phyloP scores from a whole-genome alignment of 2,329 filamentous ascomycete genomes.

The Stagonosporopsis tanaceti region DNA sequence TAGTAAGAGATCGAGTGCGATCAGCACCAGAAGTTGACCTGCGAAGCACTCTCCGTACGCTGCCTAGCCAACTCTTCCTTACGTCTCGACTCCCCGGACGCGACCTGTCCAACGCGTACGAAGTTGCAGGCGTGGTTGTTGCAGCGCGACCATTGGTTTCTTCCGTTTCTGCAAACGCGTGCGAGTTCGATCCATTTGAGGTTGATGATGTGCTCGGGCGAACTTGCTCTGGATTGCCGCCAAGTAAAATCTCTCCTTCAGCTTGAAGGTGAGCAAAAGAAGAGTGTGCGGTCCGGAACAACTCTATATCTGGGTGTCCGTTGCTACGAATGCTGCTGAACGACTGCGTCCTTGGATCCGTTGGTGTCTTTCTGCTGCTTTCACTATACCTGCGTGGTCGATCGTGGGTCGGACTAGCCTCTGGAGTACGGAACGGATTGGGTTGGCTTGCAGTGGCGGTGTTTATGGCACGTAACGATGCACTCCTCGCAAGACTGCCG shows the following conservation, averaged over 20 bases:
- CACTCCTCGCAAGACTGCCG: slow-evolving; percentile 53
- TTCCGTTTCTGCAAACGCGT: slow-evolving; percentile 35
- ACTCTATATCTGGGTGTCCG: slow-evolving; percentile 55
- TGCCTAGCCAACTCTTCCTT: slow-evolving; percentile 50
- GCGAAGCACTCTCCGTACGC: slow-evolving; percentile 46
- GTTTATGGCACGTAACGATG: slow-evolving; percentile 55
- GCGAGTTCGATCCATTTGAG: slow-evolving; percentile 35
- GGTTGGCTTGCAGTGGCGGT: slow-evolving; percentile 38
- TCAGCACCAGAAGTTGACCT: slow-evolving; percentile 39
- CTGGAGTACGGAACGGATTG: slow-evolving; percentile 46
- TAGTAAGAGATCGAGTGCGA: slow-evolving; percentile 39
- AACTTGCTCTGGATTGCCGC: slow-evolving; percentile 48
- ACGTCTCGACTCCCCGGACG: slow-evolving; percentile 31
- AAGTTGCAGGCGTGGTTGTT: slow-evolving; percentile 40
- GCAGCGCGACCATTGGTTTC: slow-evolving; percentile 32
- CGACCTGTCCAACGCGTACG: slow-evolving; percentile 29
- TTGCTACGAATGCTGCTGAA: slow-evolving; percentile 50
- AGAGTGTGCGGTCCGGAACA: slow-evolving; percentile 60
- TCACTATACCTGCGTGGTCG: slow-evolving; percentile 25
- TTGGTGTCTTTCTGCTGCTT: slow-evolving; percentile 29
- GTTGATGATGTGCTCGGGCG: slow-evolving; percentile 44
- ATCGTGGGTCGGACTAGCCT: slow-evolving; percentile 42
- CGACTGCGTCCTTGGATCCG: slow-evolving; percentile 37
- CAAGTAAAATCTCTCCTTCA: slow-evolving; percentile 62
- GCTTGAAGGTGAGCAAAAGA: slow-evolving; percentile 59